phyloP scores from a whole-genome alignment of 2,329 filamentous ascomycete species.

The Aureobasidium sp. region DNA sequence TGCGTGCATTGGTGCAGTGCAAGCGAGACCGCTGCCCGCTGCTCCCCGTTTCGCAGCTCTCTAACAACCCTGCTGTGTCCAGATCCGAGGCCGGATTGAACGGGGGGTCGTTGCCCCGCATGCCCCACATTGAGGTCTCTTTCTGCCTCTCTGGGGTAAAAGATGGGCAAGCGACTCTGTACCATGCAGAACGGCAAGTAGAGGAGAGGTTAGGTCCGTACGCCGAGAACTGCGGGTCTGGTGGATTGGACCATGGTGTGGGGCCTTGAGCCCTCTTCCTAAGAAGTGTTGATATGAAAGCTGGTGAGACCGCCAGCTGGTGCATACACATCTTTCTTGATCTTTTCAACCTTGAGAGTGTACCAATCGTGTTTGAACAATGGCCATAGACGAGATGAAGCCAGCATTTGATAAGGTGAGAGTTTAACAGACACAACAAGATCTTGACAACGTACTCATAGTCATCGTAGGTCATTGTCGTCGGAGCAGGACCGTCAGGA shows the following conservation, averaged over 20 bases:
- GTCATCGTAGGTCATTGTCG: conserved; percentile 23
- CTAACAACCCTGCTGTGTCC: background rate
- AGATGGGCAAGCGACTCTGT: background rate
- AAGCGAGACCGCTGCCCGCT: background rate
- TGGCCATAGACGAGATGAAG: background rate
- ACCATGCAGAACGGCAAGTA: background rate
- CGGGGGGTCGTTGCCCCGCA: conserved; percentile 7
- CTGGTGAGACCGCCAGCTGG: background rate
- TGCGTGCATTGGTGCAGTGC: background rate
- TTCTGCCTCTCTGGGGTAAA: background rate
- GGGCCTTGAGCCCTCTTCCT: background rate
- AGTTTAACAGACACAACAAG: background rate
- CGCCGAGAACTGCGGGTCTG: background rate
- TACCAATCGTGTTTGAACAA: background rate
- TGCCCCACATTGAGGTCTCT: conserved; percentile 2
- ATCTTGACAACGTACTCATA: background rate
- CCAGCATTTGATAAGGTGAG: conserved; percentile 8
- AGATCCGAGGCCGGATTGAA: background rate
- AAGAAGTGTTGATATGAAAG: background rate
- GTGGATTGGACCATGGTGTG: background rate
- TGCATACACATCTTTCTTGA: background rate
- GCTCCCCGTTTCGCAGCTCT: background rate
- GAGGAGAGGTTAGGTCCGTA: background rate
- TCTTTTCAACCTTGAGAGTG: background rate
- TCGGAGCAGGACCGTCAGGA: conserved; percentile 34